These are phyloP conservation scores for Cutaneotrichosporon spelunceum DNA, from an alignment of 1,284 basidiomycete species.

Conservation along the genomic window DNA sequence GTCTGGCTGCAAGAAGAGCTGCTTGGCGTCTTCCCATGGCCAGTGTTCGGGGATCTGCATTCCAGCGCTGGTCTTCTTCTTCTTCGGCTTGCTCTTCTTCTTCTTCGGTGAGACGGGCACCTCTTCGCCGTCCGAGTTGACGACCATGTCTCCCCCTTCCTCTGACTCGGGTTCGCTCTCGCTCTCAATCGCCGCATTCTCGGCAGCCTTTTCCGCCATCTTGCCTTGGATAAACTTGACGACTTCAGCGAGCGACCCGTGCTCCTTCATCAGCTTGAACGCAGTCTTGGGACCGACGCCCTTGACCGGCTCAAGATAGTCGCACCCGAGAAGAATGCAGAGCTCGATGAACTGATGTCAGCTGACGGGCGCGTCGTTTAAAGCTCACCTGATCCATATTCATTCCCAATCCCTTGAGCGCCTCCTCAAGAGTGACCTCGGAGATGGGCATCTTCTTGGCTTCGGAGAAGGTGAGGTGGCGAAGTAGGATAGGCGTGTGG, in stretches of 20 bases:
- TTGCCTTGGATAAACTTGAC: slow-evolving; percentile 77
- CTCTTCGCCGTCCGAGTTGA: slow-evolving; percentile 39
- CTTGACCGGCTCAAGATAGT: slow-evolving; percentile 73
- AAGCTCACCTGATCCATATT: slow-evolving; percentile 75
- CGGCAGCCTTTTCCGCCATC: slow-evolving; percentile 56
- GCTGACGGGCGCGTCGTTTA: not conserved
- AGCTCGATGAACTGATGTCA: slow-evolving; percentile 82
- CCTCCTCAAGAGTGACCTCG: slow-evolving; percentile 80
- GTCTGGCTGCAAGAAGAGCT: slow-evolving; percentile 83
- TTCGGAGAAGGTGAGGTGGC: slow-evolving; percentile 98
- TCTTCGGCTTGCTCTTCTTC: slow-evolving; percentile 35
- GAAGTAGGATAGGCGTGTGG: slow-evolving; percentile 81
- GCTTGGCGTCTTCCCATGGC: slow-evolving; percentile 94
- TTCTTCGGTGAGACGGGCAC: slow-evolving; percentile 34
- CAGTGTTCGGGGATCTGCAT: slow-evolving; percentile 84
- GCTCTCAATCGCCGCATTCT: slow-evolving; percentile 39
- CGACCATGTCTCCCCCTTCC: slow-evolving; percentile 32
- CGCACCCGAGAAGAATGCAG: slow-evolving; percentile 94
- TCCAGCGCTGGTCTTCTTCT: slow-evolving; percentile 60
- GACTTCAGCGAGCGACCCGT: slow-evolving; percentile 75
- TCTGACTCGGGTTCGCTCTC: slow-evolving; percentile 40
- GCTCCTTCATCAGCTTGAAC: slow-evolving; percentile 84
- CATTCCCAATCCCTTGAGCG: slow-evolving; percentile 85
- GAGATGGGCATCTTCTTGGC: slow-evolving; percentile 97
- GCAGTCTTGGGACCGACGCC: slow-evolving; percentile 71